A percentile compares a stretch with the other conserved stretches of the same genome.
phyloP scores from a whole-genome alignment of 1,284 basidiomycete species.

The Rhizoctonia solani region DNA sequence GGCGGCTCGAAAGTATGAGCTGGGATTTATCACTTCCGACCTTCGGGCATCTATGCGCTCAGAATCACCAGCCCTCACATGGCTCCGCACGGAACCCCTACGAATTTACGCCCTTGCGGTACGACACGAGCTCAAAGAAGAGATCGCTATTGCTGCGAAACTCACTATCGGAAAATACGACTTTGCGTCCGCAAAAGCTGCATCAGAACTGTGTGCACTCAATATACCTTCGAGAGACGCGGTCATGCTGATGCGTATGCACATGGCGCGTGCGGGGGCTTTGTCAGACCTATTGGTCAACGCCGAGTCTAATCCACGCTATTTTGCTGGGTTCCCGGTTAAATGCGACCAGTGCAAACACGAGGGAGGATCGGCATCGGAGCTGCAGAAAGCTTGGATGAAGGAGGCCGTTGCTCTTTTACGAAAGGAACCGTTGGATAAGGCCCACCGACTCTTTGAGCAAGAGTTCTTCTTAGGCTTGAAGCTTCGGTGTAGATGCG shows the following conservation, averaged over 20 bases:
- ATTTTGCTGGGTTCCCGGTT: slow-evolving; percentile 22
- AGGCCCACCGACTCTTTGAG: slow-evolving; percentile 3
- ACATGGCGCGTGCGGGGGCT: slow-evolving; percentile 28
- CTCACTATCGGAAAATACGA: slow-evolving; percentile 32
- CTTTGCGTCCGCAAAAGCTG: slow-evolving; percentile 7
- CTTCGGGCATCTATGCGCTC: slow-evolving; percentile 35
- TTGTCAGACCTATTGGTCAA: neutral
- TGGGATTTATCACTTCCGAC: slow-evolving; percentile 29
- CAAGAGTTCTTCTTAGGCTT: neutral
- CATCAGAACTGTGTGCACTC: neutral
- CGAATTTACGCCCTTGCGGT: slow-evolving; percentile 28
- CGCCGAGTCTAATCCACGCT: slow-evolving; percentile 15
- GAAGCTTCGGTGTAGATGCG: slow-evolving; percentile 5
- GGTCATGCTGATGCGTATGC: slow-evolving; percentile 26
- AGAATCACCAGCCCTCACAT: slow-evolving; percentile 6
- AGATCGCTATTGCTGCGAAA: slow-evolving; percentile 14
- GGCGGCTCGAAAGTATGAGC: slow-evolving; percentile 26
- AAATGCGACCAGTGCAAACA: slow-evolving; percentile 11
- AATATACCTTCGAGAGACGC: slow-evolving; percentile 9
- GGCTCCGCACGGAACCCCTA: slow-evolving; percentile 22
- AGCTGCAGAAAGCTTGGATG: slow-evolving; percentile 18
- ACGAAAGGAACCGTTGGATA: slow-evolving; percentile 22
- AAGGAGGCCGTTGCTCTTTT: slow-evolving; percentile 9
- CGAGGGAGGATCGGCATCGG: slow-evolving; percentile 2
- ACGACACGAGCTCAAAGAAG: slow-evolving; percentile 10